phyloP scores from a whole-genome alignment of 441 rosid species.

The Bocquillonia castaneifolia region DNA sequence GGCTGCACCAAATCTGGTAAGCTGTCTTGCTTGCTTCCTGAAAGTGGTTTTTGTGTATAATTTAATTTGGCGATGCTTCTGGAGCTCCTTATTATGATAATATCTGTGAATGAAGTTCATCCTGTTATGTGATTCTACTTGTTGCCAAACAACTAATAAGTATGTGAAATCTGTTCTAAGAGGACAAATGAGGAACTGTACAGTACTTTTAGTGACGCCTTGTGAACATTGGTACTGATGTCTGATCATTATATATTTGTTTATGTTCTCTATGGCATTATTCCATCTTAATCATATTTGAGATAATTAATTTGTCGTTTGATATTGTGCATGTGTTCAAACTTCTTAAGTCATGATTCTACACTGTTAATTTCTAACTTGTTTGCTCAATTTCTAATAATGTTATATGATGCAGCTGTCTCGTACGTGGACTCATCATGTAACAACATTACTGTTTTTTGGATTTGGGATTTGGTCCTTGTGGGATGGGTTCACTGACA shows the following conservation, averaged over 20 bases:
- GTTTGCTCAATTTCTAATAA: constrained; percentile 4
- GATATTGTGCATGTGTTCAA: not conserved
- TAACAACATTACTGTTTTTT: constrained; percentile 71
- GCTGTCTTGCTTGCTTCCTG: constrained; percentile 22
- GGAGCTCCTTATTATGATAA: not conserved
- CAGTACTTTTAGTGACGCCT: not conserved
- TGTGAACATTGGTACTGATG: too few relatives aligned
- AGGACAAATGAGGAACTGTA: not conserved
- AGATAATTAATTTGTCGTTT: not conserved
- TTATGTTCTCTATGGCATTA: not conserved
- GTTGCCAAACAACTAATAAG: not conserved
- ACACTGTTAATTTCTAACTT: constrained; percentile 1
- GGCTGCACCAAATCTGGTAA: constrained; percentile 94
- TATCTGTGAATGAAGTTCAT: not conserved
- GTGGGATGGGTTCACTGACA: constrained; percentile 72
- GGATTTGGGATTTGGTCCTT: constrained; percentile 83
- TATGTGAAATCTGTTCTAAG: not conserved
- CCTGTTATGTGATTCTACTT: not conserved
- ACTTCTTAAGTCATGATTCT: not conserved
- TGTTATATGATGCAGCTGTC: constrained; percentile 53
- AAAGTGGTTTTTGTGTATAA: constrained; percentile 9
- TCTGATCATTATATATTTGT: not conserved
- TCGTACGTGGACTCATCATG: constrained; percentile 84
- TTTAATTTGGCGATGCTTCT: not conserved
- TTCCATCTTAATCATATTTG: not conserved